phyloP scores from a whole-genome alignment of 176 grass and related monocot genomes.

The Oryza meridionalis region DNA sequence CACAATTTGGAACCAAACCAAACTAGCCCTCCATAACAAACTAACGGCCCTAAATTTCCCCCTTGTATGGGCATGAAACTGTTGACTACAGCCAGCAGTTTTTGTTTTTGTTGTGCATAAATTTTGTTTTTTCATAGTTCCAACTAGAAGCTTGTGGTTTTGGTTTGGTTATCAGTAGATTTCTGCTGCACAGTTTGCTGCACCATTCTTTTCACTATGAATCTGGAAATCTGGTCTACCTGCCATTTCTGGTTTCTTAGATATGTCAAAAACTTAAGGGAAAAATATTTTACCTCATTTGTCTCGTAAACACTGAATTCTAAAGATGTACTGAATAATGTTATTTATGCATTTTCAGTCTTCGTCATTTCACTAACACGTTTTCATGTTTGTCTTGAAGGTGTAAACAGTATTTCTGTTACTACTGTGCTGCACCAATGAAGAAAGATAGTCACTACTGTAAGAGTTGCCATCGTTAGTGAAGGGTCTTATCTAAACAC shows the following conservation, averaged over 20 bases:
- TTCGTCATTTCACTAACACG: slow-evolving; percentile 10
- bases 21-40: too few species aligned
- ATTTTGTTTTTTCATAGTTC: not conserved
- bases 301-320: slow-evolving; percentile 9
- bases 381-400: slow-evolving; percentile 46
- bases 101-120: not conserved
- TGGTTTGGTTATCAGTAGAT: not conserved
- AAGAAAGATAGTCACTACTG: slow-evolving; percentile 46
- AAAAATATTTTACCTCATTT: not conserved
- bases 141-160: not conserved
- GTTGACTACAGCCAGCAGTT: not conserved
- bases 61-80: slow-evolving; percentile 2
- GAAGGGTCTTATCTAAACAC: slow-evolving; percentile 1
- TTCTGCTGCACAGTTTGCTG: not conserved
- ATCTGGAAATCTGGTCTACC: slow-evolving; percentile 7
- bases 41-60: not conserved
- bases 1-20: too few species aligned
- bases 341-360: slow-evolving; percentile 2
- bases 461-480: slow-evolving; percentile 42
- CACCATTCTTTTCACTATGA: not conserved
- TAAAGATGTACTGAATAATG: not conserved
- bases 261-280: not conserved
- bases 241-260: not conserved
- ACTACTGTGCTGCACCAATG: slow-evolving; percentile 67
- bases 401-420: slow-evolving; percentile 77